Evolutionary conservation across 1,139 yeast species (phyloP), one percentile per base, ranked within the genome.

Genomic region (Diutina mesorugosa): DNA sequence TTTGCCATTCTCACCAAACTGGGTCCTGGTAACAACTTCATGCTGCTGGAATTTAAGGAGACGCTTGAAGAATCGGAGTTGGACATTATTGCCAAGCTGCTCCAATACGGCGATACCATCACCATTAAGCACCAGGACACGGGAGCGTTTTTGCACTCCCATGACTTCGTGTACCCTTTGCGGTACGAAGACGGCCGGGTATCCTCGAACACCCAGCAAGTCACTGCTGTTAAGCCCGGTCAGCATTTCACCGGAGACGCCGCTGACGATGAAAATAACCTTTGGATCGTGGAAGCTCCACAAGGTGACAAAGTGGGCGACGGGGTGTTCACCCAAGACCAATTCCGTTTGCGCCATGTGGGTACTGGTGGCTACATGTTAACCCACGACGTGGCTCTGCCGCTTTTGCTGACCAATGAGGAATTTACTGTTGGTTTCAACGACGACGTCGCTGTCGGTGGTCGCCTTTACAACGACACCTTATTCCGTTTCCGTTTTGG

Each of bases 381-480:
- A 63, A 83, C 99, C 35, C 99, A 93, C 68, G 99, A 93, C 68
- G 99, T 93, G 56, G 99, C 99, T 1, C 91, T 98, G n/a, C 97
- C 98, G 38, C 76, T 83, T 60, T 87, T 73, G 66, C 85, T 96
- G 55, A 90, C 97, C 21, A 89, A 91, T 67, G 97, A 91, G 70
- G 98, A 91, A 71, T 84, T 91, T 65, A 87, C 95, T 3, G 81
- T 95, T 45, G 84, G 85, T 12, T 68, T 79, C 53, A 74, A 73
- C 38, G 95, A 88, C 55, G 69, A 70, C 51, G 83, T 79, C n/a
- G 72, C 72, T 7, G 67, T 62, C n/a, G 72, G 71, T 4, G 45
- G 45, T 16, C 26, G 26, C 26, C 76, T 82, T 61, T 85, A 73
- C 70, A 81, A 88, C 63, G 89, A 87, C 65, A 90, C 97, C 0